These are phyloP conservation scores for Colletotrichum navitas DNA, from an alignment of 2,329 filamentous ascomycete genomes.

Conservation along the genomic window DNA sequence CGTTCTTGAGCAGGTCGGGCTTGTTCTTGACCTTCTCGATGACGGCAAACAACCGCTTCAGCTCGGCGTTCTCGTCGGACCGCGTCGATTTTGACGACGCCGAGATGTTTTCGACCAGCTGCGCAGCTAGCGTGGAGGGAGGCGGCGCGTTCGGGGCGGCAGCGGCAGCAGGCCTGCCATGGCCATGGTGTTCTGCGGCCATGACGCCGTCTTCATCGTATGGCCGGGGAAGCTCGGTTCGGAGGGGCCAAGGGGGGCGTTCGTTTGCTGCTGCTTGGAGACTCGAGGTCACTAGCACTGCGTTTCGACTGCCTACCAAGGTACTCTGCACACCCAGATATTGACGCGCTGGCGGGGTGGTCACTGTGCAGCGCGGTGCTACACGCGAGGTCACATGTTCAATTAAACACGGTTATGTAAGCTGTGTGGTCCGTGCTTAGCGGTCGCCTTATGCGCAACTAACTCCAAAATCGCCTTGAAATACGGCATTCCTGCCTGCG, in stretches of 20 bases:
- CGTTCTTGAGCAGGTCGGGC: constrained; percentile 67
- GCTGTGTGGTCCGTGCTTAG: not conserved
- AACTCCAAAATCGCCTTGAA: not conserved
- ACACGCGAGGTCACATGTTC: constrained; percentile 37
- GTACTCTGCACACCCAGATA: constrained; percentile 1
- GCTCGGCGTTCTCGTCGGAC: constrained; percentile 77
- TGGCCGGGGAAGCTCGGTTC: not conserved
- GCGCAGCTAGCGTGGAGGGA: constrained; percentile 88
- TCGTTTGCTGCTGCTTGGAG: not conserved
- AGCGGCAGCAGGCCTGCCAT: constrained; percentile 37
- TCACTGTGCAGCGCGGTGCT: constrained; percentile 10
- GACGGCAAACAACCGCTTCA: constrained; percentile 75
- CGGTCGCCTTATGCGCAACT: not conserved
- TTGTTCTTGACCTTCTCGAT: constrained; percentile 68
- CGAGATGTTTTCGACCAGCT: constrained; percentile 85
- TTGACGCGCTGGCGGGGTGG: constrained; percentile 24
- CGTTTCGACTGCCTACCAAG: not conserved
- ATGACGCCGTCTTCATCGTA: constrained; percentile 34
- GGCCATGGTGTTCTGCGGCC: constrained; percentile 28
- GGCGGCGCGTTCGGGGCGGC: constrained; percentile 61
- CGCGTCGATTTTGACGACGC: constrained; percentile 72
- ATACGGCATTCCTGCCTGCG: constrained; percentile 1
- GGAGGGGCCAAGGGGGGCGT: not conserved
- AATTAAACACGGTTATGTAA: constrained; percentile 7
- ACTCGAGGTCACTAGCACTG: constrained; percentile 6